Base-by-base conservation (phyloP, 1,284 basidiomycete genomes). In the Cryptococcus jaspeensis region DNA sequence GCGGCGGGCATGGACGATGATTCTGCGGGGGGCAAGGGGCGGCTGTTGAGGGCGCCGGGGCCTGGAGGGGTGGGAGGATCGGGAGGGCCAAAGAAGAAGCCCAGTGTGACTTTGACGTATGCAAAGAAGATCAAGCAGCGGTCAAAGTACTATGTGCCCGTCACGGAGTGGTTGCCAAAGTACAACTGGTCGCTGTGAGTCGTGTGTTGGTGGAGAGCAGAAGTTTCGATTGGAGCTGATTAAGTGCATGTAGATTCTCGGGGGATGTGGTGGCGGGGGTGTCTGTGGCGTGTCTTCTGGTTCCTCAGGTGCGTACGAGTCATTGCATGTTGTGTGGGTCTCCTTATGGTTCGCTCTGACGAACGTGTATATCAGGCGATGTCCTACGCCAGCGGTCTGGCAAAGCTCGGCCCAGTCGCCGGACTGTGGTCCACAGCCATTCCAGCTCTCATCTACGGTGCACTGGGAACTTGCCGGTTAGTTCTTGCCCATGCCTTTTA, bases 351-450 rank as follows among this genome's bases (percentile, higher is more conserved):
- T n/a, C n/a, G n/a, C n/a, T 41, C 51, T 47, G 15, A 41, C 37
- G 13, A 3, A 28, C 15, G 18, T 15, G 11, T 32, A 22, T 18
- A 16, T 12, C 58, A 78, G 71, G 69, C 89, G 1, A 89, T 97
- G 76, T 91, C 89, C 66, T 97, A 96, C 72, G 92, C 92, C 3
- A 87, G 87, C 1, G 87, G 89, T 3, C 80, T 97, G 6, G 92
- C 92, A 9, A 84, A 87, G 60, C 79, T 93, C 39, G 87, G 84
- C 62, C 90, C 92, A 22, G 84, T 89, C 0, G 84, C 89, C 40
- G 93, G 93, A 46, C 79, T 97, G 65, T 92, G 94, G 77, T 87
- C 88, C 5, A 86, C 89, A 13, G 84, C 89, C 2, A 84, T 94
- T 56, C 89, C 90, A 2, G 86, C 87, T 2, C 83, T 93, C 12